Evolutionary conservation across 768 basidiomycete species (phyloP).

Genomic region (Leccinum boreale): DNA sequence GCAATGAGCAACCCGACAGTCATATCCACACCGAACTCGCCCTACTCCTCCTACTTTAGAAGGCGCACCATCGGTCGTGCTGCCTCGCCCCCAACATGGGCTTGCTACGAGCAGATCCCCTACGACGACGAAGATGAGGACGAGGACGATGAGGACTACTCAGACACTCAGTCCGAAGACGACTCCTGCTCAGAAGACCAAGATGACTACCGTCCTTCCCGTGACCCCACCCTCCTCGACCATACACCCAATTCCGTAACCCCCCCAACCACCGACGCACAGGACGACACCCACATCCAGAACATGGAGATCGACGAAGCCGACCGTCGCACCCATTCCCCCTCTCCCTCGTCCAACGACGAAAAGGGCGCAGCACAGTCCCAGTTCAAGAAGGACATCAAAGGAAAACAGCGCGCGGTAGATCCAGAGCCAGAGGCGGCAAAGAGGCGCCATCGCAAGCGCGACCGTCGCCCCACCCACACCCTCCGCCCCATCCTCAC

Average conservation of each 20-base stretch:
- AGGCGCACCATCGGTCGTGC: conserved; percentile 76
- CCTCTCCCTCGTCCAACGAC: conserved; percentile 14
- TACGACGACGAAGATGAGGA: conserved; percentile 57
- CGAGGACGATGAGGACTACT: conserved; percentile 54
- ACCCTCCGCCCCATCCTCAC: conserved; percentile 80
- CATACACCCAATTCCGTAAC: conserved; percentile 22
- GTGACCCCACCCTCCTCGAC: conserved; percentile 28
- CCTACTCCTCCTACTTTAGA: conserved; percentile 41
- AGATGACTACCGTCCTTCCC: conserved; percentile 49
- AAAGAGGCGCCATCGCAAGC: conserved; percentile 47
- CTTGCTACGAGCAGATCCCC: conserved; percentile 88
- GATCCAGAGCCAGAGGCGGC: conserved; percentile 58
- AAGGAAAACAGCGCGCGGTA: conserved; percentile 78
- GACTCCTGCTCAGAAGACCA: conserved; percentile 72
- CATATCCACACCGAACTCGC: conserved; percentile 22
- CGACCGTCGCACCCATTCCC: conserved; percentile 24
- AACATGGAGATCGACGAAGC: conserved; percentile 54
- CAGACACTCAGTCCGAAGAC: conserved; percentile 52
- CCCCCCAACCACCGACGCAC: conserved; percentile 18
- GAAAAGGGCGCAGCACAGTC: conserved; percentile 37
- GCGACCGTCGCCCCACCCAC: conserved; percentile 55
- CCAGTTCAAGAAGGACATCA: conserved; percentile 58
- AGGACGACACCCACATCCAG: conserved; percentile 43
- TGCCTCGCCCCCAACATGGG: conserved; percentile 83
- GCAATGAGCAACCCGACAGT: conserved; percentile 23